Evolutionary conservation across 2,329 filamentous ascomycete genomes (phyloP).

Genomic region (Fusarium brevicatenulatum): DNA sequence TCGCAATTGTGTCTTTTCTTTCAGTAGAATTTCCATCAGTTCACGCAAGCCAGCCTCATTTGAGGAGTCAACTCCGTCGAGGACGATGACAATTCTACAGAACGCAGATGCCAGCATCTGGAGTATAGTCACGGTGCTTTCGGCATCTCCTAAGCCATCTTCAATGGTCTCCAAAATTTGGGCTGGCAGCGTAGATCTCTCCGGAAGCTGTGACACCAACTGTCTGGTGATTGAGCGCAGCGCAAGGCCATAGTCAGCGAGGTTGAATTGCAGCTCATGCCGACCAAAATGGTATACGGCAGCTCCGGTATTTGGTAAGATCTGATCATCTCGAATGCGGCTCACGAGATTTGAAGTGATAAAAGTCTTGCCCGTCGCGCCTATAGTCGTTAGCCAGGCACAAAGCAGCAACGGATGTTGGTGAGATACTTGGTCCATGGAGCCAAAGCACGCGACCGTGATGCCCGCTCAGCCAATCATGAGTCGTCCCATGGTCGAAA

Average conservation of each 20-base stretch:
- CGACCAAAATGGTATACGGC: neutral
- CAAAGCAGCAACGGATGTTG: fast-evolving
- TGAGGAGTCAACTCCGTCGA: neutral
- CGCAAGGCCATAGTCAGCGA: neutral
- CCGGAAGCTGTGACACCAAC: neutral
- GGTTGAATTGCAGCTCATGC: neutral
- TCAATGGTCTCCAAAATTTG: fast-evolving
- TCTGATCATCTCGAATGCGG: fast-evolving
- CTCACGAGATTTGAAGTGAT: neutral
- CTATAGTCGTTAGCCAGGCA: neutral
- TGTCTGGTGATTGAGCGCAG: neutral
- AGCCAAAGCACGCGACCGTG: neutral
- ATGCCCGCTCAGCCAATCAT: neutral
- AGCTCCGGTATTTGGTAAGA: neutral
- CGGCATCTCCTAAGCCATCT: neutral
- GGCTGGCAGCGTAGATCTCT: fast-evolving
- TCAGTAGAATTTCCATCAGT: neutral
- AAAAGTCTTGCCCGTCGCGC: slow-evolving; percentile 10
- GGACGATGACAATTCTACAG: neutral
- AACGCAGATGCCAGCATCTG: fast-evolving
- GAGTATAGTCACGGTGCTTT: fast-evolving
- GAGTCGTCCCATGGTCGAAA: neutral
- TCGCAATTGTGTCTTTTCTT: fast-evolving
- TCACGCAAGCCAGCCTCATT: neutral
- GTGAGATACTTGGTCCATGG: neutral